Conservation (phyloP, 208 protist species). For the Trypanosoma cruzi region DNA sequence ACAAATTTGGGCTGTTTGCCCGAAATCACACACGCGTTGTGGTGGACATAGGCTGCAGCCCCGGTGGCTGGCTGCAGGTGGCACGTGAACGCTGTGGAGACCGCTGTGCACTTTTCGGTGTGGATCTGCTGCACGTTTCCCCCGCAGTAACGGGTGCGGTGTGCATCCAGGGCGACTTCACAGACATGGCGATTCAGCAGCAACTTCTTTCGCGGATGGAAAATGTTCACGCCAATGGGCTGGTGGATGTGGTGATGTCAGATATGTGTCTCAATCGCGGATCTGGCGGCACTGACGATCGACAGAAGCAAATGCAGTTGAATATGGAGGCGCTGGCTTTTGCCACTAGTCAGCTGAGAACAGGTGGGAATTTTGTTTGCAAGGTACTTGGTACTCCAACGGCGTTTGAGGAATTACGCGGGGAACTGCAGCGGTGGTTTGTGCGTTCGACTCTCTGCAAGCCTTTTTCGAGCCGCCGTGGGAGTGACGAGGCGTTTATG, state of each 20-base stretch:
- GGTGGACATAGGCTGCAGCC: slow-evolving; percentile 84
- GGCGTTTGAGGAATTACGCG: slow-evolving; percentile 53
- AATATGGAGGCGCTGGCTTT: slow-evolving; percentile 54
- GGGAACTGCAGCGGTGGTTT: slow-evolving; percentile 40
- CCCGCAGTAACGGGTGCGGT: slow-evolving; percentile 56
- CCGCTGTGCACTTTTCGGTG: slow-evolving; percentile 65
- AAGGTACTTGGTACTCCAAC: slow-evolving; percentile 69
- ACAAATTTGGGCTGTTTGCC: slow-evolving; percentile 66
- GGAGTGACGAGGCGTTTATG: slow-evolving; percentile 79
- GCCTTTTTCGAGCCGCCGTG: slow-evolving; percentile 62
- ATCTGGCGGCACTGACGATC: slow-evolving; percentile 54
- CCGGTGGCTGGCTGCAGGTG: slow-evolving; percentile 87
- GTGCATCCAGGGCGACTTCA: slow-evolving; percentile 83
- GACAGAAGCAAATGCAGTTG: slow-evolving; percentile 63
- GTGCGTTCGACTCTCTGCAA: slow-evolving; percentile 52
- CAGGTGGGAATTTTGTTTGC: slow-evolving; percentile 78
- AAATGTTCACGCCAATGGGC: slow-evolving; percentile 16
- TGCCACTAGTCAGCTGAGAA: slow-evolving; percentile 45
- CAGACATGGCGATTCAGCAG: slow-evolving; percentile 34
- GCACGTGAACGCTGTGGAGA: slow-evolving; percentile 66
- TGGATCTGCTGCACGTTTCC: slow-evolving; percentile 64
- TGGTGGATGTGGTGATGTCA: slow-evolving; percentile 74
- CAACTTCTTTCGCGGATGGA: slow-evolving; percentile 32
- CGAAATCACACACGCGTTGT: slow-evolving; percentile 44
- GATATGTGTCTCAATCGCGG: slow-evolving; percentile 88